Base-by-base conservation (phyloP, 75 land plant genomes). In the Selaginella tamariscina region DNA sequence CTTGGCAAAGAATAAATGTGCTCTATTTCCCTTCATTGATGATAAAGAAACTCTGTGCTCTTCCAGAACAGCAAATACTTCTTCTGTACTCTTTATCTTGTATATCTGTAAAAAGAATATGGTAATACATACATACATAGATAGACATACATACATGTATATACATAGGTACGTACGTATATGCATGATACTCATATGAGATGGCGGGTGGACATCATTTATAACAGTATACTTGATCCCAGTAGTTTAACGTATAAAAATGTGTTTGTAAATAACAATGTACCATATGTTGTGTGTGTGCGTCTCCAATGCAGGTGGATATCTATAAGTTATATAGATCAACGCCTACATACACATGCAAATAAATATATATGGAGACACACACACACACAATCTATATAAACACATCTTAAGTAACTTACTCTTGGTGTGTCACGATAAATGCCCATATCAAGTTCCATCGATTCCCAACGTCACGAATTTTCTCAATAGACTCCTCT, bases 11-110 rank as follows among this genome's bases (percentile, higher is more conserved):
- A 54, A 31, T 22, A 73, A 29, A 60, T 73, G 75, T 44, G 69
- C 71, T 33, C 75, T 55, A 33, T 73, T 73, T 2, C 69, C 5
- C 56, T 66, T 67, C 75, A 73, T 73, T 1, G 75, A 73, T 33
- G 75, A 67, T 2, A 73, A 33, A 23, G 69, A 55, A n/a, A 73
- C 49, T 39, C 49, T 67, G 32, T 73, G 71, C 29, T 73, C 75
- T 33, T 73, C 75, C 8, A 73, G 44, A 28, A 68, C 30, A 24
- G 69, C 70, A 57, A 56, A 73, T 0, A 73, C 9, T 18, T 73
- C 75, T 32, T 73, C 75, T 32, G 75, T 73, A 20, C 70, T 55
- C 32, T 57, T 67, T 24, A 73, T 24, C 31, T 68, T 73, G 70
- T 66, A 68, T 1, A 73, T 68, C 75, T 73, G 75, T 23, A 32